Conservation (phyloP, 768 basidiomycete species). For the Russula virescens region DNA sequence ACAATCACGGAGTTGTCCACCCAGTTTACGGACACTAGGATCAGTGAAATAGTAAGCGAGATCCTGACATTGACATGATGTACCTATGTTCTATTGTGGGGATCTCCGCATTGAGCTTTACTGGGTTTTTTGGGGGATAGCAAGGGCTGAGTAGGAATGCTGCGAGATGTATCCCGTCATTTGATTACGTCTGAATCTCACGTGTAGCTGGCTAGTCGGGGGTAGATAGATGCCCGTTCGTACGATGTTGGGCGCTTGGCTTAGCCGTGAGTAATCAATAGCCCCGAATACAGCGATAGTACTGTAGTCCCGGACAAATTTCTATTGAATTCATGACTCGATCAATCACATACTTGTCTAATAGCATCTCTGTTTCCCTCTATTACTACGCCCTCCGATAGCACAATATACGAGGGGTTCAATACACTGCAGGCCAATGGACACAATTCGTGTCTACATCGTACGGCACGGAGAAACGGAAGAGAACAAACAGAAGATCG, state of each 20-base stretch:
- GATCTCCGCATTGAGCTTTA: neutral
- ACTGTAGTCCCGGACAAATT: no score
- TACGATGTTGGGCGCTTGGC: neutral
- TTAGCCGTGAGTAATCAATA: neutral
- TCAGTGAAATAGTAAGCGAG: conserved; percentile 46
- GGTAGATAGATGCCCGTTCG: neutral
- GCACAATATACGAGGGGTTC: neutral
- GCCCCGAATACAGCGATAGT: no score
- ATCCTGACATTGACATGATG: conserved; percentile 40
- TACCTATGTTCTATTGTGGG: neutral
- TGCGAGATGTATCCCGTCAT: neutral
- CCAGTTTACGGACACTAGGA: conserved; percentile 54
- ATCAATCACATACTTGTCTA: neutral
- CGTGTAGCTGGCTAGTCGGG: neutral
- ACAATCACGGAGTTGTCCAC: conserved; percentile 37
- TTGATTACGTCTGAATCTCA: neutral
- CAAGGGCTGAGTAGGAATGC: neutral
- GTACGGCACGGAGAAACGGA: conserved; percentile 78
- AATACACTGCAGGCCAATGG: conserved; percentile 23
- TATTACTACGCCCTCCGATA: no score
- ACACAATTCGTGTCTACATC: conserved; percentile 49
- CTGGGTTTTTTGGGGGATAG: neutral
- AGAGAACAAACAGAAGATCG: conserved; percentile 53
- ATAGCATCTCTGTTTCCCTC: neutral
- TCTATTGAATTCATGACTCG: no score